phyloP scores from a whole-genome alignment of 2,329 filamentous ascomycete species.

The Thielaviopsis ethacetica region DNA sequence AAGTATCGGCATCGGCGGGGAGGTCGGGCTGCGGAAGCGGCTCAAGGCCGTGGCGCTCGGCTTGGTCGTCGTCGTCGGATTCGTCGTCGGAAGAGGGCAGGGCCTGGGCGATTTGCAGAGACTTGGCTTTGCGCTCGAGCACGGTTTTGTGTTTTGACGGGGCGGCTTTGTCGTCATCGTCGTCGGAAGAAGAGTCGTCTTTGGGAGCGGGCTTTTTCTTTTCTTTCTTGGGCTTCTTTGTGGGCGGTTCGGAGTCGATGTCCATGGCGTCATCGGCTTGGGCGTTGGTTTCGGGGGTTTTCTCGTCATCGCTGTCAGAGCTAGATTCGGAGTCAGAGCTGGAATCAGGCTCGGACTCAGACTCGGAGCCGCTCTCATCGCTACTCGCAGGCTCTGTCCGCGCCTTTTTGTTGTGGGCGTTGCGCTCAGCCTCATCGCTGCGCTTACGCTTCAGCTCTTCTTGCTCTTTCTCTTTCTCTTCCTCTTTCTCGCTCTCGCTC shows the following conservation, averaged over 20 bases:
- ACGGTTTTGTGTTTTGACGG: slow-evolving; percentile 14
- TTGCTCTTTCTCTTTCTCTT: not conserved
- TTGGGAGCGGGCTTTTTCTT: not conserved
- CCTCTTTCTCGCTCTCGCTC: not conserved
- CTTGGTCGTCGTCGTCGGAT: slow-evolving; percentile 19
- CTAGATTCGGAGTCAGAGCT: not conserved
- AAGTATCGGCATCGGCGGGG: slow-evolving; percentile 37
- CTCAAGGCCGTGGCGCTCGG: slow-evolving; percentile 52
- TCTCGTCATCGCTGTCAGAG: not conserved
- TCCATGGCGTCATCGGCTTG: slow-evolving; percentile 1
- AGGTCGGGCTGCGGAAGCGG: slow-evolving; percentile 67
- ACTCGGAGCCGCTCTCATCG: not conserved
- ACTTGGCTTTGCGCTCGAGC: slow-evolving; percentile 18
- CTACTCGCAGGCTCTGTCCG: not conserved
- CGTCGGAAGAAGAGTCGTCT: not conserved
- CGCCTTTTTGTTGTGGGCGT: not conserved
- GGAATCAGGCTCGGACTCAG: slow-evolving; percentile 2
- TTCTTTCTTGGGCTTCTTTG: slow-evolving; percentile 2
- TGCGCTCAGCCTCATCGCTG: not conserved
- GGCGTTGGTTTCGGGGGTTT: not conserved
- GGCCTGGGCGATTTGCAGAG: slow-evolving; percentile 21
- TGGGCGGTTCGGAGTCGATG: not conserved
- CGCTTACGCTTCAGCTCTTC: not conserved
- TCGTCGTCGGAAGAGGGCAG: slow-evolving; percentile 16
- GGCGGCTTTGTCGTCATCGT: not conserved